phyloP scores from a whole-genome alignment of 306 rosid genomes.

The Prunus kanzakura region DNA sequence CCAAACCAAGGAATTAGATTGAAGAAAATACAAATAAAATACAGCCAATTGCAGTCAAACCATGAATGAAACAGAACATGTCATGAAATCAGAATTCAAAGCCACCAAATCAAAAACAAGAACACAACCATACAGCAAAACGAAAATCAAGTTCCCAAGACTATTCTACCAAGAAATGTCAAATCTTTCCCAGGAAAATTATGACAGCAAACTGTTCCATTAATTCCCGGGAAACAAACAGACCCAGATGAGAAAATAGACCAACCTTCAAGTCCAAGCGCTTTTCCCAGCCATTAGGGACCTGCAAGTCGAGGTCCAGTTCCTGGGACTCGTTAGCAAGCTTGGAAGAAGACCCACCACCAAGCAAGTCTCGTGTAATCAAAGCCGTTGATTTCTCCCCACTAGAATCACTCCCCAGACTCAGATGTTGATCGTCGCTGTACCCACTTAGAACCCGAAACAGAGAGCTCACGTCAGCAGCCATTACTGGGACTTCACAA shows the following conservation, averaged over 20 bases:
- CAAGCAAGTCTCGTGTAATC: constrained; percentile 81
- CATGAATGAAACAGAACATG: neutral
- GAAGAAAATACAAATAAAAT: neutral
- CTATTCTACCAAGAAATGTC: neutral
- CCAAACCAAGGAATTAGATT: neutral
- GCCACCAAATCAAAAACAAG: neutral
- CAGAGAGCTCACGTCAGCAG: constrained; percentile 78
- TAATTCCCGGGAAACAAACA: constrained; percentile 29
- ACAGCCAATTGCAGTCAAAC: neutral
- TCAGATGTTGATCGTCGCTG: constrained; percentile 71
- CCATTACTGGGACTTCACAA: constrained; percentile 44
- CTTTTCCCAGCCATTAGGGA: constrained; percentile 91
- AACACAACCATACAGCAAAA: neutral
- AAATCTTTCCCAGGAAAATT: neutral
- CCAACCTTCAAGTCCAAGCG: constrained; percentile 88
- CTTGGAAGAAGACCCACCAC: constrained; percentile 56
- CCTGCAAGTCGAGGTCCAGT: constrained; percentile 95
- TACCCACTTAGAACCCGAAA: constrained; percentile 57
- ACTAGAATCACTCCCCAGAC: constrained; percentile 55
- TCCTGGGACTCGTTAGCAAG: constrained; percentile 60
- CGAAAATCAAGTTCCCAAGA: neutral
- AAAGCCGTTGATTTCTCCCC: constrained; percentile 70
- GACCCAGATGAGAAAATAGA: constrained; percentile 12
- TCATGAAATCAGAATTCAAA: constrained; percentile 1
- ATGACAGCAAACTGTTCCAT: neutral